Base-by-base conservation (phyloP, 495 filamentous ascomycete species). In the Opeltia flavorubescens region DNA sequence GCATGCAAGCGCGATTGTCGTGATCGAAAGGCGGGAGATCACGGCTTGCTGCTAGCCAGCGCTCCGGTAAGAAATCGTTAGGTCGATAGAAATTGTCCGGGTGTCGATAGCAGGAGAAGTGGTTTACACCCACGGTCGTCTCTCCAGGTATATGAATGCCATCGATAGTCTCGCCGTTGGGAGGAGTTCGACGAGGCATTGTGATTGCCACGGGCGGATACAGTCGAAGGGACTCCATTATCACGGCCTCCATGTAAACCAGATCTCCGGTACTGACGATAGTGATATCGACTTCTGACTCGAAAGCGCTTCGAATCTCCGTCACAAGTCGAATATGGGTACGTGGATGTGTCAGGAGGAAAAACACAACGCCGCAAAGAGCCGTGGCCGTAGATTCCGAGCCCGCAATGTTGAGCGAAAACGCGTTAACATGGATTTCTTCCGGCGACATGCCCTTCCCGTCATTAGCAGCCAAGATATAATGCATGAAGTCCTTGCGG, bases 321-420 rank as follows among this genome's bases (percentile, higher is more conserved):
- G 46, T 31, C 0, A 39, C 34, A 1, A 70, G 50, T 17, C 46
- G 56, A 1, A 29, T 6, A 25, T 68, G 45, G 24, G 58, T 57
- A 2, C 59, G 52, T 2, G 54, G 53, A 41, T 66, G 46, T n/a
- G 54, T 52, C 5, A 63, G 47, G 4, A 72, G 56, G 12, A 41
- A 57, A 49, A 68, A 79, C 0, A 64, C 63, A 1, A 53, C 46
- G 4, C 61, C 65, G 2, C 63, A 62, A 0, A 76, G 55, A 0
- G 59, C 35, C 0, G 67, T 71, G 0, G 70, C 69, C 2, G 69
- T 72, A 0, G 73, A 74, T 48, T 75, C 72, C 38, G 56, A 63
- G 0, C 72, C 72, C 0, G 71, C 72, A 7, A 66, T 53, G 0
- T 74, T 61, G 11, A 79, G 53, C 1, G 66, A 36, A n/a, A 46